A percentile compares a stretch with the other conserved stretches of the same genome.
Evolutionary conservation across 169 alveolate species (phyloP).

Genomic region (Ichthyophthirius multifiliis): DNA sequence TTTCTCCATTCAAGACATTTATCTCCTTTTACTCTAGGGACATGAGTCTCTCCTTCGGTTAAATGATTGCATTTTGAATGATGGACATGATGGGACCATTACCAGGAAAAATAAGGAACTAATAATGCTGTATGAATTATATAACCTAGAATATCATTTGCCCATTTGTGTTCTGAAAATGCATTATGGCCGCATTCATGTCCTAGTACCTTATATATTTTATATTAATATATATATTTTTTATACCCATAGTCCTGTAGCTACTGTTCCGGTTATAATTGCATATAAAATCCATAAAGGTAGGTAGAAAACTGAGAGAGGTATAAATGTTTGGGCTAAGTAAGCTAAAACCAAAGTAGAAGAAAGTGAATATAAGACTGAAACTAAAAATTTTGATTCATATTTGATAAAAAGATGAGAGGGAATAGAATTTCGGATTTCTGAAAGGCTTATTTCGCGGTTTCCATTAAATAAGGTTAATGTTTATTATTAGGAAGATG

Average conservation of each 20-base stretch:
- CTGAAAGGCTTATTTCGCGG: not conserved
- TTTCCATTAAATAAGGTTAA: not conserved
- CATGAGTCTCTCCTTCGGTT: conserved; percentile 70
- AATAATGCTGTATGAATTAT: conserved; percentile 46
- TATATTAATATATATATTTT: too few species aligned
- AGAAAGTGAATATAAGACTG: conserved; percentile 16
- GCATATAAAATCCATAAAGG: conserved; percentile 50
- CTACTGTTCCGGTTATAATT: conserved; percentile 55
- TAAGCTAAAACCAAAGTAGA: conserved; percentile 10
- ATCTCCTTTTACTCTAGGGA: conserved; percentile 54
- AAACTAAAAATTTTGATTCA: conserved; percentile 25
- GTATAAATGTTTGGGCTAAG: conserved; percentile 31
- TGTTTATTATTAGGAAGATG: too few species aligned
- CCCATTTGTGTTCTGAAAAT: conserved; percentile 39
- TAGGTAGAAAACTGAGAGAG: not conserved
- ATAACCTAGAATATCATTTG: conserved; percentile 57
- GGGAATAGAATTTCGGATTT: conserved; percentile 40
- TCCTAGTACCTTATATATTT: conserved; percentile 49
- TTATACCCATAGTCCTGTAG: conserved; percentile 62
- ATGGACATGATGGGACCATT: conserved; percentile 67
- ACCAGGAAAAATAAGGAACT: conserved; percentile 73
- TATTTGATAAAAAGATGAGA: conserved; percentile 14
- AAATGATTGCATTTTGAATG: conserved; percentile 62
- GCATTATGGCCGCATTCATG: conserved; percentile 74
- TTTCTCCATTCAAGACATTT: conserved; percentile 34